Base-by-base conservation (phyloP, 164 flowering plant genomes). In the Piper longum region DNA sequence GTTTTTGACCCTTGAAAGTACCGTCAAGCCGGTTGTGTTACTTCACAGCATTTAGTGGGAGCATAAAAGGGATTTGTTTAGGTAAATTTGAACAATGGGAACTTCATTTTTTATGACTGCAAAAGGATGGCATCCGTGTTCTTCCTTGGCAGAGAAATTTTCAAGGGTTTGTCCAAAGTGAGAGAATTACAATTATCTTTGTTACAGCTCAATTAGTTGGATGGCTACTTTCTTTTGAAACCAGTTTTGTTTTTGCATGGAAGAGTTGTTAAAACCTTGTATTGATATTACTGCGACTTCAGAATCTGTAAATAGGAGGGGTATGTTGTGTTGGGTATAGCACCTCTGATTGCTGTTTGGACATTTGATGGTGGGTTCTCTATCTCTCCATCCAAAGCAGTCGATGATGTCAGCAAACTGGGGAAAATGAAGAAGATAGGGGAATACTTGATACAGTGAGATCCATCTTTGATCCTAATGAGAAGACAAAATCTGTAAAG, bases 401-500 rank as follows among this genome's bases (percentile, higher is more conserved):
- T 71, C 64, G 92, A 85, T 2, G 54, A 58, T 16, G 73, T 19
- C 61, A 60, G 48, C 14, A 60, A 43, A 36, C 7, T 61, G 54
- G 11, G 9, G 54, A 43, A 54, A 45, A 26, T 7, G 55, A 43
- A 54, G 64, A 61, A 43, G 64, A 18, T 43, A 17, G 19, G 45
- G 64, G 55, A n/a, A 26, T 93, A 40, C 13, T 88, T 60, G 95
- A 84, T n/a, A 66, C 85, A 4, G 57, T 93, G 4, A 77, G 80
- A 67, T 74, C 98, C 42, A 64, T 93, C 68, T 79, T 93, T 68
- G 92, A 89, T 72, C 92, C 98, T 7, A 80, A 88, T 73, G 97
- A 93, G 82, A 88, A 83, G 69, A 90, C 96, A 16, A 86, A 87
- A 69, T 79, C 92, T 0, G 96, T 97, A 4, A 89, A 85, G 74